These are phyloP conservation scores for Diospyros kaki DNA, from an alignment of 148 eudicot species.

Conservation along the genomic window DNA sequence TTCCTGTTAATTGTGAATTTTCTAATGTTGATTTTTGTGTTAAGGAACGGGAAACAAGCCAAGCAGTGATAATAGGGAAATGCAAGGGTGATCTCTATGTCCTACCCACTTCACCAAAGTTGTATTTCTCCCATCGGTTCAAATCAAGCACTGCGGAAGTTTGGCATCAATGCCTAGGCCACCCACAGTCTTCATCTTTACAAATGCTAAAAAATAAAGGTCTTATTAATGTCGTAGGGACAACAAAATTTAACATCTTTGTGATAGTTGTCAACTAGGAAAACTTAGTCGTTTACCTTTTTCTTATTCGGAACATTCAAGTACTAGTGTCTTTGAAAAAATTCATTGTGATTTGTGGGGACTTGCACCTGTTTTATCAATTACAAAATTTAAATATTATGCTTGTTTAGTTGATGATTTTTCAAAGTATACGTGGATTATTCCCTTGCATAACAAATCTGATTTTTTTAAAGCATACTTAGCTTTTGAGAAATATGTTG, in stretches of 20 bases:
- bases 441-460: too few relatives aligned
- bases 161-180: background rate
- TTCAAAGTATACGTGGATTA: background rate
- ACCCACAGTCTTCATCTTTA: background rate
- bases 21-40: conserved; percentile 2
- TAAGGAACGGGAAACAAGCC: conserved; percentile 8
- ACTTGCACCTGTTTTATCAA: background rate
- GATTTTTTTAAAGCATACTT: too few relatives aligned
- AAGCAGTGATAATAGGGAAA: background rate
- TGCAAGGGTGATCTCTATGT: conserved; percentile 5
- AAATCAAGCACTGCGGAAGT: background rate
- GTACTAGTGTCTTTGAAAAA: background rate
- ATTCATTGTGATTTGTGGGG: conserved; percentile 15
- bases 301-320: background rate
- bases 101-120: background rate
- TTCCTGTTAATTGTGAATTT: conserved; percentile 2
- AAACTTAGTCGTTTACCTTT: background rate
- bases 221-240: background rate
- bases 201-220: background rate
- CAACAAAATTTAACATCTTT: background rate
- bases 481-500: too few relatives aligned
- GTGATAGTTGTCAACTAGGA: background rate
- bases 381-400: background rate
- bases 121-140: background rate
- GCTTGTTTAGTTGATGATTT: background rate